Evolutionary conservation across 139 green algal species (phyloP).

Genomic region (Micractinium sp.): DNA sequence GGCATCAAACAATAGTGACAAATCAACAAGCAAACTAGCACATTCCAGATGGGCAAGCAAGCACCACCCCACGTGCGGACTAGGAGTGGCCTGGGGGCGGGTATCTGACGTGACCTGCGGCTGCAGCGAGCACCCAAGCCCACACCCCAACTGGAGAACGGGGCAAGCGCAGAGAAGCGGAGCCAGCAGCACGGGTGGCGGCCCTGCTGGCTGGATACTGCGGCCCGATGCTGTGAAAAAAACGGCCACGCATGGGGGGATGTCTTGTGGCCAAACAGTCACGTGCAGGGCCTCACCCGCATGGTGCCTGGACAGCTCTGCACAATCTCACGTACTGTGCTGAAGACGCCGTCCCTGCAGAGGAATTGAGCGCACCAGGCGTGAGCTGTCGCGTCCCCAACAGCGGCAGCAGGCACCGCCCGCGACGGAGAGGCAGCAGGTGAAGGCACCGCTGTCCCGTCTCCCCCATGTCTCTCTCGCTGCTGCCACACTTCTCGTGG

Average conservation of each 20-base stretch:
- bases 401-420: not conserved
- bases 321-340: slow-evolving; percentile 58
- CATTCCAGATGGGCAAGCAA: not conserved
- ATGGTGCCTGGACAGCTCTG: slow-evolving; percentile 57
- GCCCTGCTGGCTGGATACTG: not conserved
- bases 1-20: not conserved
- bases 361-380: not conserved
- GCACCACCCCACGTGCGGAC: too few species aligned
- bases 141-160: too few species aligned
- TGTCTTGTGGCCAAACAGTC: not conserved
- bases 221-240: too few species aligned
- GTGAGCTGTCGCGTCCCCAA: not conserved
- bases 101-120: too few species aligned
- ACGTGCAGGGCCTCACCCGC: slow-evolving; percentile 41
- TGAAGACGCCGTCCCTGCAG: slow-evolving; percentile 65
- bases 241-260: too few species aligned
- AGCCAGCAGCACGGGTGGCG: not conserved
- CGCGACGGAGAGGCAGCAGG: not conserved
- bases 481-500: not conserved
- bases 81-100: too few species aligned
- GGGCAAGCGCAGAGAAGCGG: not conserved
- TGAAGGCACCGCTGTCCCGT: not conserved
- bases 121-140: too few species aligned
- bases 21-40: not conserved
- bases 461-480: not conserved